Evolutionary conservation across 2,329 filamentous ascomycete genomes (phyloP).

Genomic region (Plectosphaerella sp.): DNA sequence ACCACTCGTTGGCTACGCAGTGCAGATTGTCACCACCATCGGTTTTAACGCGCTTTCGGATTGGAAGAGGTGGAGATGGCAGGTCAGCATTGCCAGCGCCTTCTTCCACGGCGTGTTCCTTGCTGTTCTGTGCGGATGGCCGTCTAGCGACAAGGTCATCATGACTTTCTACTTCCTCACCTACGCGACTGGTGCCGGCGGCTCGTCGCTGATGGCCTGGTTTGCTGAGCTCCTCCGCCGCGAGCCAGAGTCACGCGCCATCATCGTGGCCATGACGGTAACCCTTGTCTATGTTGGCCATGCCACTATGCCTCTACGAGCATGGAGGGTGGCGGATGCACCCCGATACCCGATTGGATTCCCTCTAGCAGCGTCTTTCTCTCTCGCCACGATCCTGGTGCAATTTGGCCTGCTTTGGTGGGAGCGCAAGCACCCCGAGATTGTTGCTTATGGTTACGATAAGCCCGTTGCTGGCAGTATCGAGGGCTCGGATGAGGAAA

Average conservation of each 20-base stretch:
- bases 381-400: constrained; percentile 21
- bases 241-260: constrained; percentile 29
- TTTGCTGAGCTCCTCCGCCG: constrained; percentile 26
- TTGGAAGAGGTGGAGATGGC: constrained; percentile 33
- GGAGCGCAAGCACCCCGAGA: constrained; percentile 15
- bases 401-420: constrained; percentile 27
- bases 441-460: constrained; percentile 13
- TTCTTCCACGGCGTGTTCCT: constrained; percentile 23
- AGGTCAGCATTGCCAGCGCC: constrained; percentile 25
- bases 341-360: constrained; percentile 31
- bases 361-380: constrained; percentile 26
- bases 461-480: constrained; percentile 1
- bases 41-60: constrained; percentile 29
- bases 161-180: constrained; percentile 31
- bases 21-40: constrained; percentile 29
- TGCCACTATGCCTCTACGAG: constrained; percentile 30
- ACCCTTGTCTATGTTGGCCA: constrained; percentile 32
- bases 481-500: neutral
- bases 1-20: constrained; percentile 22
- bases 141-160: constrained; percentile 23
- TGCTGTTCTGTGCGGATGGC: constrained; percentile 26
- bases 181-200: constrained; percentile 26
- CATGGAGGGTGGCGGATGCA: constrained; percentile 27
- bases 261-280: constrained; percentile 30
- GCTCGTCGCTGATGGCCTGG: constrained; percentile 29